Evolutionary conservation across 1,284 basidiomycete genomes (phyloP).

Genomic region (Sporisorium scitamineum): DNA sequence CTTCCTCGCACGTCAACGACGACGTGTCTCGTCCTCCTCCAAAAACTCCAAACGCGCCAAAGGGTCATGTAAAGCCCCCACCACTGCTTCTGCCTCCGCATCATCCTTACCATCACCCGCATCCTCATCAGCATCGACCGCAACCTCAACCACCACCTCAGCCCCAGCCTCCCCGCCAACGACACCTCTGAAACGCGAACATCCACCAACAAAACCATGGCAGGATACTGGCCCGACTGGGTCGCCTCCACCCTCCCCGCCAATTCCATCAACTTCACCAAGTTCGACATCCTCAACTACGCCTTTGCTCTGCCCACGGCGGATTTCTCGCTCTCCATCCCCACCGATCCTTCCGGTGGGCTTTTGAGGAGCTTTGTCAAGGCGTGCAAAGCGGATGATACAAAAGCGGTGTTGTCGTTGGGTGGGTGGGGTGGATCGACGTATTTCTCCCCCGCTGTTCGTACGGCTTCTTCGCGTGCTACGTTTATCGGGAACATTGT

Average conservation of each 20-base stretch:
- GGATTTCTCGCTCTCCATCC: constrained; percentile 40
- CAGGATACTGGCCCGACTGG: constrained; percentile 62
- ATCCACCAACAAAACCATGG: constrained; percentile 44
- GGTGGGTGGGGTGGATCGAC: constrained; percentile 59
- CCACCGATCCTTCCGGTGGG: constrained; percentile 26
- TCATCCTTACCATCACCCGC: background rate
- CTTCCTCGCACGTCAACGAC: constrained; percentile 7
- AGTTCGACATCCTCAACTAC: constrained; percentile 61
- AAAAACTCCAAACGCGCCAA: constrained; percentile 13
- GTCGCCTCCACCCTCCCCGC: constrained; percentile 34
- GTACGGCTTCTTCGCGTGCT: constrained; percentile 27
- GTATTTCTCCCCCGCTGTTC: constrained; percentile 54
- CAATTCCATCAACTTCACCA: constrained; percentile 49
- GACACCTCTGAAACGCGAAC: constrained; percentile 8
- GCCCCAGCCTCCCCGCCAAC: background rate
- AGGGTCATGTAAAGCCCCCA: constrained; percentile 23
- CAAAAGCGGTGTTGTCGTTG: constrained; percentile 54
- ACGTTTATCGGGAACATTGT: constrained; percentile 54
- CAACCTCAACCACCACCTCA: constrained; percentile 2
- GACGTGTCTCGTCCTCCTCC: background rate
- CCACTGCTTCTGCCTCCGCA: constrained; percentile 12
- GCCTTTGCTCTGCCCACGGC: constrained; percentile 59
- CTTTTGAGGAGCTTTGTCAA: constrained; percentile 47
- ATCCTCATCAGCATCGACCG: background rate
- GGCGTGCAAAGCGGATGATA: constrained; percentile 39